Conservation (phyloP, 2,329 filamentous ascomycete species). For the Fusarium domesticum region DNA sequence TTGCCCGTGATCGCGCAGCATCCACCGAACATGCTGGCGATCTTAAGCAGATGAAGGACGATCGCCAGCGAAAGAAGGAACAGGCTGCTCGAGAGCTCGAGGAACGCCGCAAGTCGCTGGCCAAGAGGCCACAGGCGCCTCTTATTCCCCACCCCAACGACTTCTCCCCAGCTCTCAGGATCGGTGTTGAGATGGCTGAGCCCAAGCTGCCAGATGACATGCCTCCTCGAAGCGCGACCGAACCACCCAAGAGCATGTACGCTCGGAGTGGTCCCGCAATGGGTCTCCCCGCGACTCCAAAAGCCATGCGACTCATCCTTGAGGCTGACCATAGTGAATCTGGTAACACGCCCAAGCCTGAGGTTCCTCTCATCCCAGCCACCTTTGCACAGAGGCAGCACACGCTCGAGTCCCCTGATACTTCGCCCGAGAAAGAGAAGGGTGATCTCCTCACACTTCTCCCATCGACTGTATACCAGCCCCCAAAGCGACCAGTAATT, state of each 20-base stretch:
- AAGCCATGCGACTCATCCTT: constrained; percentile 83
- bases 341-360: constrained; percentile 44
- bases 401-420: constrained; percentile 37
- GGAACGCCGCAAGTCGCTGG: constrained; percentile 79
- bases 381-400: constrained; percentile 45
- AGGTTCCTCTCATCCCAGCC: constrained; percentile 53
- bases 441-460: constrained; percentile 46
- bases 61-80: constrained; percentile 66
- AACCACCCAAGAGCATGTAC: constrained; percentile 55
- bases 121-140: constrained; percentile 74
- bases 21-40: constrained; percentile 52
- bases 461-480: constrained; percentile 60
- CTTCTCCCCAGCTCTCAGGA: constrained; percentile 33
- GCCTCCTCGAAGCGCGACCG: constrained; percentile 62
- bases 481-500: constrained; percentile 47
- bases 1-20: constrained; percentile 34
- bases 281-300: constrained; percentile 85
- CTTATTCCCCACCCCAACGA: constrained; percentile 72
- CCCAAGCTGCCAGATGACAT: constrained; percentile 43
- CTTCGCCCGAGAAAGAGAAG: constrained; percentile 34
- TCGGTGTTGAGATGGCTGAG: constrained; percentile 43
- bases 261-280: constrained; percentile 53
- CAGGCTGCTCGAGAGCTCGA: constrained; percentile 81
- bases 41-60: constrained; percentile 54
- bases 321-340: constrained; percentile 49